Evolutionary conservation across 495 filamentous ascomycete species (phyloP).

Genomic region (Parmelia sp.): DNA sequence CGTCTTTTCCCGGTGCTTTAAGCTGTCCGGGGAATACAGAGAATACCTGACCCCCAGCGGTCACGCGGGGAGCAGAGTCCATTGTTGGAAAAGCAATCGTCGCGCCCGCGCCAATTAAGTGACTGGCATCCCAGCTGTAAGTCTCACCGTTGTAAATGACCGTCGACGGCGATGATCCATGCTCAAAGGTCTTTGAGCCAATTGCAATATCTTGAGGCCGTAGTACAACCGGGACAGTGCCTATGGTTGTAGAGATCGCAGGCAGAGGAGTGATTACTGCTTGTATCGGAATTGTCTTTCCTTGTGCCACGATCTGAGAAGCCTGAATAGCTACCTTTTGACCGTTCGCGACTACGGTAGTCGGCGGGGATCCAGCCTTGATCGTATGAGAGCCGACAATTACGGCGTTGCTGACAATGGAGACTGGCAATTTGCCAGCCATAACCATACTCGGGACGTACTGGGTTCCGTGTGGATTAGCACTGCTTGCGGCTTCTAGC

Average conservation of each 20-base stretch:
- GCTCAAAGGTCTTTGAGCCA: constrained; percentile 18
- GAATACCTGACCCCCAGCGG: constrained; percentile 24
- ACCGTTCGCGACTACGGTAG: constrained; percentile 10
- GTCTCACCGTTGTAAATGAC: constrained; percentile 23
- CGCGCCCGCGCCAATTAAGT: constrained; percentile 19
- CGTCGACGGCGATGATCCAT: constrained; percentile 10
- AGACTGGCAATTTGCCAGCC: constrained; percentile 6
- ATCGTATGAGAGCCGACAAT: constrained; percentile 11
- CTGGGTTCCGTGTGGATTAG: background rate
- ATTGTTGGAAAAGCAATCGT: constrained; percentile 20
- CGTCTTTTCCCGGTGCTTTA: constrained; percentile 20
- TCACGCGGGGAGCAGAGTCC: constrained; percentile 17
- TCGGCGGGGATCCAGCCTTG: constrained; percentile 6
- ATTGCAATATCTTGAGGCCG: constrained; percentile 21
- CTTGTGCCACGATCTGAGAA: constrained; percentile 8
- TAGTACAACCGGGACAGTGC: constrained; percentile 18
- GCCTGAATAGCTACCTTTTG: constrained; percentile 14
- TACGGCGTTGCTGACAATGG: constrained; percentile 4
- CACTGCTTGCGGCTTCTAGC: background rate
- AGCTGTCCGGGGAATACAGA: constrained; percentile 25
- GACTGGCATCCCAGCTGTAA: constrained; percentile 21
- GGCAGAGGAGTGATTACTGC: background rate
- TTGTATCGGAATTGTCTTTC: constrained; percentile 9
- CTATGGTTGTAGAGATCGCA: constrained; percentile 12
- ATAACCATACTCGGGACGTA: background rate